A percentile compares a stretch with the other conserved stretches of the same genome.
Conservation (phyloP, 106 monocot genomes). For the Narthecium ossifragum region DNA sequence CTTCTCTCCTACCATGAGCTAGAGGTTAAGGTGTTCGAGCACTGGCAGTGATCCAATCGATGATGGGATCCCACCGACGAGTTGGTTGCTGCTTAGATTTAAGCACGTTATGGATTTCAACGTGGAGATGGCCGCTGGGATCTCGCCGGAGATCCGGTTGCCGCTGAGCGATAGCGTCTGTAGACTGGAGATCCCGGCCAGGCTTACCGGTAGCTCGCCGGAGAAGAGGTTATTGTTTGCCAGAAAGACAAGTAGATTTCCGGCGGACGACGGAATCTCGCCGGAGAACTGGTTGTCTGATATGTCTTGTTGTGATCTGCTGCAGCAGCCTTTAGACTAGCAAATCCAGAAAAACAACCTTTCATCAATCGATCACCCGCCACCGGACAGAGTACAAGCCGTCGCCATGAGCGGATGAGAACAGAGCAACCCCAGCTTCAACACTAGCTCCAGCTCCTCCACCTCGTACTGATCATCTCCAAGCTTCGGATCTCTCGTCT, state of each 20-base stretch:
- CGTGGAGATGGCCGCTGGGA: slow-evolving; percentile 26
- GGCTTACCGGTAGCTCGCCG: slow-evolving; percentile 32
- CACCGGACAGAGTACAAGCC: no score
- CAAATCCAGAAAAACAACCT: no score
- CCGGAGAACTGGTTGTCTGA: slow-evolving; percentile 63
- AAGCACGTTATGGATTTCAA: slow-evolving; percentile 28
- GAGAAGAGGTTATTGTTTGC: slow-evolving; percentile 56
- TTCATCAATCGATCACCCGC: no score
- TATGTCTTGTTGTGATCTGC: slow-evolving; percentile 30
- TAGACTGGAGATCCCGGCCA: slow-evolving; percentile 30
- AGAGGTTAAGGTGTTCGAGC: slow-evolving; percentile 58
- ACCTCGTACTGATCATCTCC: no score
- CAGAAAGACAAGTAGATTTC: slow-evolving; percentile 26
- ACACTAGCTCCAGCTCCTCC: no score
- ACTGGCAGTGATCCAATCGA: slow-evolving; percentile 36
- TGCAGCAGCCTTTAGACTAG: no score
- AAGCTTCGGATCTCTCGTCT: no score
- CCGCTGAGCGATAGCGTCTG: slow-evolving; percentile 29
- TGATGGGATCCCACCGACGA: slow-evolving; percentile 56
- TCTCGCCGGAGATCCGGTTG: slow-evolving; percentile 54
- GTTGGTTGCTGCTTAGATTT: slow-evolving; percentile 56
- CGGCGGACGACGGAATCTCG: slow-evolving; percentile 33
- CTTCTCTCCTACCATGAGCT: no score
- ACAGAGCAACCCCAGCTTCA: no score
- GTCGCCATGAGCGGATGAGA: no score